phyloP scores from a whole-genome alignment of 2,329 filamentous ascomycete species.

The Phialophora tarda region DNA sequence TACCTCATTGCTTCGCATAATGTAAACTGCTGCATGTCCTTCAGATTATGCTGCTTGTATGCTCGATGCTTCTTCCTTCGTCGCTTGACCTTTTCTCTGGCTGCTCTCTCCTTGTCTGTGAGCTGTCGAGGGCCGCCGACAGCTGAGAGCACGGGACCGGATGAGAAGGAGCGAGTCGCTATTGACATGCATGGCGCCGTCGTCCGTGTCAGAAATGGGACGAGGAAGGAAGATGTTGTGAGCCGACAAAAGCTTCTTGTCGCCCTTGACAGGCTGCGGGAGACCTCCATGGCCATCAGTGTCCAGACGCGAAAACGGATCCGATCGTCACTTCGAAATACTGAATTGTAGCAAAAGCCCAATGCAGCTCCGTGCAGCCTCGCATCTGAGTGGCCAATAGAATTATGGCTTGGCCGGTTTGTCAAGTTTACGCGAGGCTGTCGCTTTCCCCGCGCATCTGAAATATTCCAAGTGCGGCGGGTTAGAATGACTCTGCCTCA shows the following conservation, averaged over 20 bases:
- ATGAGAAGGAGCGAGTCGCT: slow-evolving; percentile 33
- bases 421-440: slow-evolving; percentile 25
- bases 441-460: slow-evolving; percentile 13
- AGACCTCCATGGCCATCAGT: slow-evolving; percentile 25
- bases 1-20: slow-evolving; percentile 91
- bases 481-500: slow-evolving; percentile 20
- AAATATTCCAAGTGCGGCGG: slow-evolving; percentile 21
- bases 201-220: slow-evolving; percentile 23
- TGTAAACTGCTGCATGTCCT: slow-evolving; percentile 73
- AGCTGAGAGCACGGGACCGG: slow-evolving; percentile 43
- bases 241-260: slow-evolving; percentile 27
- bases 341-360: slow-evolving; percentile 1
- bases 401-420: slow-evolving; percentile 22
- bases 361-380: slow-evolving; percentile 4
- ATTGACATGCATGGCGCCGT: slow-evolving; percentile 13
- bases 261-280: slow-evolving; percentile 26
- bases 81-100: slow-evolving; percentile 65
- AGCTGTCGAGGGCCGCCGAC: slow-evolving; percentile 40
- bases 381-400: slow-evolving; percentile 1
- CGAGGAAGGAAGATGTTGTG: slow-evolving; percentile 34
- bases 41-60: slow-evolving; percentile 68
- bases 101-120: slow-evolving; percentile 50
- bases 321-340: not conserved
- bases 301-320: not conserved
- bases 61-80: slow-evolving; percentile 69